Base-by-base conservation (phyloP, 306 rosid genomes). In the Corylus avellana region DNA sequence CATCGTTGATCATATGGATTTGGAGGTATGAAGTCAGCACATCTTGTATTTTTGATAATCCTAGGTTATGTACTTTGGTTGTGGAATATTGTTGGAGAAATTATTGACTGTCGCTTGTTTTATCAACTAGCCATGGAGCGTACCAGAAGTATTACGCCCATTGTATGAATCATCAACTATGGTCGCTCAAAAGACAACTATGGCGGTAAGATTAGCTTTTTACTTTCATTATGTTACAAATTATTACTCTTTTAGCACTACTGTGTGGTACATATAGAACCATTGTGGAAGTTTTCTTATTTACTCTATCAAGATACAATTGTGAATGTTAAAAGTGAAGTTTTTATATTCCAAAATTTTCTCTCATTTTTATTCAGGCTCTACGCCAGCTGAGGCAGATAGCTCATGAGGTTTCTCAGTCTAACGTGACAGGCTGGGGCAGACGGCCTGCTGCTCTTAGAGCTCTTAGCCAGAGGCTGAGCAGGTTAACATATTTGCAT, bases 141-240 rank as follows among this genome's bases (percentile, higher is more conserved):
- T 94, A 80, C 98, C 98, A 8, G 98, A 94, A 83, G 98, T 94
- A 37, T 63, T 94, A 88, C 97, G 98, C 59, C 97, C 98, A 6
- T 76, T 94, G 84, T 94, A 94, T 75, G 97, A 94, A 86, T 94
- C 98, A 67, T 86, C 97, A 14, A 90, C 94, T 78, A 88, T 91
- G 51, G 88, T 94, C 79, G 95, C 98, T 74, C 98, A 94, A 84
- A 94, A 92, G 87, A 94, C 92, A 70, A 92, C 98, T 50, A 94
- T 94, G 97, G 93, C 98, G 83, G 97, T 94, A 87, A 87, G 95
- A 76, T 49, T 72, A 17, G 75, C 68, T 14, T 55, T 66, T 74
- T 49, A 69, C 70, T 50, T 74, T 79, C 6, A 54, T 70, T 20
- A 37, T 53, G 54, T 57, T 58, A 53, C 72, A 82, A 5, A n/a